These are phyloP conservation scores for Globisporangium radiosum DNA, from an alignment of 352 stramenopile genomes.

Conservation along the genomic window DNA sequence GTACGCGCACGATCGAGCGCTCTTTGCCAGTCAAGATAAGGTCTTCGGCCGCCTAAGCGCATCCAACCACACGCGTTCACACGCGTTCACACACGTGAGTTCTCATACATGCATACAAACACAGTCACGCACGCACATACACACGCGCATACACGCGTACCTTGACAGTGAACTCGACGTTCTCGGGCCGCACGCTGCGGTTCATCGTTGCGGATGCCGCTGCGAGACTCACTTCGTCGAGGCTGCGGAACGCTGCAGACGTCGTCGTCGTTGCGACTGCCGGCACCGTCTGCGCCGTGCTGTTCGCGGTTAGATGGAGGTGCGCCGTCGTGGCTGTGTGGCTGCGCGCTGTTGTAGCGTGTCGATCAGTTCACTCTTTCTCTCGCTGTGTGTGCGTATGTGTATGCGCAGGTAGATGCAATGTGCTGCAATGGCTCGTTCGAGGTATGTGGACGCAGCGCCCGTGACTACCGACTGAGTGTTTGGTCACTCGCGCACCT, in stretches of 20 bases:
- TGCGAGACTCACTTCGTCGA: constrained; percentile 14
- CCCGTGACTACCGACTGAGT: too few relatives aligned
- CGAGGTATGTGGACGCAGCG: too few relatives aligned
- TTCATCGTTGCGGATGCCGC: constrained; percentile 35
- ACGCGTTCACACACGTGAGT: background rate
- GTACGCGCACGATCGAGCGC: constrained; percentile 76
- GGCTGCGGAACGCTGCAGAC: constrained; percentile 6
- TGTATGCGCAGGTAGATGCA: too few relatives aligned
- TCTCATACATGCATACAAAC: constrained; percentile 23
- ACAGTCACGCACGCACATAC: too few relatives aligned
- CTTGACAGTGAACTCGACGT: constrained; percentile 96
- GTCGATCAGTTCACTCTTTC: background rate
- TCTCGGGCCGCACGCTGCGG: constrained; percentile 82
- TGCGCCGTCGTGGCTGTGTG: constrained; percentile 9
- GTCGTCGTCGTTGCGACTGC: constrained; percentile 1
- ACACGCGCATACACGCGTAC: constrained; percentile 18
- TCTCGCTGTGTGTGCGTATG: background rate
- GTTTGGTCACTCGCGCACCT: too few relatives aligned
- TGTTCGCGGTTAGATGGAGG: constrained; percentile 8
- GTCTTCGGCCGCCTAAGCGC: constrained; percentile 57
- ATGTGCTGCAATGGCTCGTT: too few relatives aligned
- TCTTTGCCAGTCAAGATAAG: constrained; percentile 72
- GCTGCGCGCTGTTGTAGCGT: background rate
- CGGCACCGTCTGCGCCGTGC: constrained; percentile 2
- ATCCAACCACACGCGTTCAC: too few relatives aligned